Evolutionary conservation across 257 asterid genomes (phyloP).

Genomic region (Petunia secreta): DNA sequence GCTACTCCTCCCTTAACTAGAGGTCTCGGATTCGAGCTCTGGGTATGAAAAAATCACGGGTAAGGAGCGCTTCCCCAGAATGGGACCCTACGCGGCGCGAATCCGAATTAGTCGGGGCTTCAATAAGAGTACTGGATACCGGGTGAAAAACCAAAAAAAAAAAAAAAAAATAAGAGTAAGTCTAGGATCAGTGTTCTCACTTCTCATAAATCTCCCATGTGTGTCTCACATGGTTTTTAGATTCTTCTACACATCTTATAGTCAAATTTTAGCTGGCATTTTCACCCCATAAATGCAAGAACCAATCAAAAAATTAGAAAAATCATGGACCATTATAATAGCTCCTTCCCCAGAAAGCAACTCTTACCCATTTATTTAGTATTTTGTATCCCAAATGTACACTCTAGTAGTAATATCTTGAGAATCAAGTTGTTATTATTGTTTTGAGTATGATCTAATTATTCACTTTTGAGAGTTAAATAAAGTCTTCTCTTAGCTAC

Average conservation of each 20-base stretch:
- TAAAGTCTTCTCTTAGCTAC: background rate
- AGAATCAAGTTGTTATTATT: background rate
- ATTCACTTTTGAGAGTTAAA: conserved; percentile 11
- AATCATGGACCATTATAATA: conserved; percentile 12
- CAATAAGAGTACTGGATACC: too few relatives aligned
- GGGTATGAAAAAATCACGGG: too few relatives aligned
- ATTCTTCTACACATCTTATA: conserved; percentile 29
- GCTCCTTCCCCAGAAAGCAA: background rate
- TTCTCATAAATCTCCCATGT: conserved; percentile 29
- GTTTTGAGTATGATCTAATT: background rate
- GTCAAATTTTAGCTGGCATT: conserved; percentile 44
- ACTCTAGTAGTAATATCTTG: background rate
- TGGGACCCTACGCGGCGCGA: too few relatives aligned
- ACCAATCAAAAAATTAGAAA: conserved; percentile 19
- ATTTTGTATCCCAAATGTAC: background rate
- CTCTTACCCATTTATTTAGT: background rate
- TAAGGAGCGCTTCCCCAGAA: too few relatives aligned
- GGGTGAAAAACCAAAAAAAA: too few relatives aligned
- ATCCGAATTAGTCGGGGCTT: too few relatives aligned
- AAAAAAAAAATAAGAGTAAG: background rate
- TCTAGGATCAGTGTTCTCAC: conserved; percentile 29
- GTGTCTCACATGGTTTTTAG: conserved; percentile 41
- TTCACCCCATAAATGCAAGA: conserved; percentile 40
- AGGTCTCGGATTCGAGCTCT: too few relatives aligned
- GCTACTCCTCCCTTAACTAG: too few relatives aligned